Evolutionary conservation across 441 rosid species (phyloP).

Genomic region (Pelargonium exstipulatum): DNA sequence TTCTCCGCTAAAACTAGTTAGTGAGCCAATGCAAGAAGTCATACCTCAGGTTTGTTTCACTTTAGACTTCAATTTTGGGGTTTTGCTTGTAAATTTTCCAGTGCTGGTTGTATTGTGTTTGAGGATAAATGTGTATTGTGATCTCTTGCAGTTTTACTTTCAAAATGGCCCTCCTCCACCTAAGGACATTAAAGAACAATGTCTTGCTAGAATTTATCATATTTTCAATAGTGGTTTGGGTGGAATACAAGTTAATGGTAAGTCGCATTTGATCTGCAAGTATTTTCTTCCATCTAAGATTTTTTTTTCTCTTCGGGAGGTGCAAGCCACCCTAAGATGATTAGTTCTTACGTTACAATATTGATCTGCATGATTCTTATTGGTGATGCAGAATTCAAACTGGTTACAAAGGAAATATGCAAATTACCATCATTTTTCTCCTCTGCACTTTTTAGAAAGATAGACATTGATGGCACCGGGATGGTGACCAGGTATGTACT

Average conservation of each 20-base stretch:
- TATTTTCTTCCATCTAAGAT: slow-evolving; percentile 12
- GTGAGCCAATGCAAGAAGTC: slow-evolving; percentile 71
- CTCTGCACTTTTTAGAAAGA: slow-evolving; percentile 61
- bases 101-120: slow-evolving; percentile 12
- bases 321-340: neutral
- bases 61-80: slow-evolving; percentile 6
- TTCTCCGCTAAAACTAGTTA: slow-evolving; percentile 68
- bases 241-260: slow-evolving; percentile 82
- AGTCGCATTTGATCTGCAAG: slow-evolving; percentile 10
- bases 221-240: slow-evolving; percentile 60
- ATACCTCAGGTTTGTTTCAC: slow-evolving; percentile 72
- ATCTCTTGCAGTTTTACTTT: slow-evolving; percentile 71
- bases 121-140: slow-evolving; percentile 19
- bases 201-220: slow-evolving; percentile 56
- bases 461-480: slow-evolving; percentile 62
- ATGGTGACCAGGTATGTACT: slow-evolving; percentile 61
- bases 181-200: slow-evolving; percentile 75
- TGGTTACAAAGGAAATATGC: slow-evolving; percentile 88
- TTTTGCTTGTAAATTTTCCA: neutral
- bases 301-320: slow-evolving; percentile 18
- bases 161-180: slow-evolving; percentile 85
- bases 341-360: neutral
- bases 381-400: slow-evolving; percentile 56
- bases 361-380: neutral
- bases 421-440: slow-evolving; percentile 95